Base-by-base conservation (phyloP, 345 rosid species). In the Passiflora organensis region DNA sequence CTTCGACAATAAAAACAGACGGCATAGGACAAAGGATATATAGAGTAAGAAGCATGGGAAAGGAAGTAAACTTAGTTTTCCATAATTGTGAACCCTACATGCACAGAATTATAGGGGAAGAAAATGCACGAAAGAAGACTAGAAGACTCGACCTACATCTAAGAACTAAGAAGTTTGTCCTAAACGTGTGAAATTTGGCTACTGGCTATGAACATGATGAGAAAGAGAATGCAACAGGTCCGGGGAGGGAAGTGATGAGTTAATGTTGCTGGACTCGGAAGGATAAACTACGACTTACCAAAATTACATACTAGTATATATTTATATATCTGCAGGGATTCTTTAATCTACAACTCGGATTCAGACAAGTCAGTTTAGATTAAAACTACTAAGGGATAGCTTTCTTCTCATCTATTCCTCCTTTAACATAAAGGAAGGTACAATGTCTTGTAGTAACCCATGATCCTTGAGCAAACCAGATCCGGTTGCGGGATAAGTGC, bases 361-460 rank as follows among this genome's bases (percentile, higher is more conserved):
- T 39, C 3, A 41, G 9, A 41, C n/a, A 41, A 41, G n/a, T 11
- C 43, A 28, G 34, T 28, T 28, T 2, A 28, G 34, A 28, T 2
- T 8, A 28, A 12, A 0, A 41, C 43, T 8, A 41, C 13, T 8
- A 41, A n/a, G n/a, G 44, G 19, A 50, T 28, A 44, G 24, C 2
- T 32, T 48, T 13, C 20, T 19, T 43, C 56, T 72, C 11, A 24
- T 51, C 51, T 55, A 74, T 67, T 82, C 78, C 69, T 86, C 86
- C 71, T 84, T 90, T 16, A 82, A 58, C 82, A 85, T 80, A 56
- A 80, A 86, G 39, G 94, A 80, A 0, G 89, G 84, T 15, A 87
- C 59, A 45, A 90, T 59, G 70, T 90, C 95, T 73, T 90, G 80
- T 68, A 85, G 89, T 72, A 90, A 95, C 16, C 97, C 97, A 54